Evolutionary conservation across 2,329 filamentous ascomycete species (phyloP), one percentile per base, ranked within the genome.

Genomic region (Colletotrichum melonis): DNA sequence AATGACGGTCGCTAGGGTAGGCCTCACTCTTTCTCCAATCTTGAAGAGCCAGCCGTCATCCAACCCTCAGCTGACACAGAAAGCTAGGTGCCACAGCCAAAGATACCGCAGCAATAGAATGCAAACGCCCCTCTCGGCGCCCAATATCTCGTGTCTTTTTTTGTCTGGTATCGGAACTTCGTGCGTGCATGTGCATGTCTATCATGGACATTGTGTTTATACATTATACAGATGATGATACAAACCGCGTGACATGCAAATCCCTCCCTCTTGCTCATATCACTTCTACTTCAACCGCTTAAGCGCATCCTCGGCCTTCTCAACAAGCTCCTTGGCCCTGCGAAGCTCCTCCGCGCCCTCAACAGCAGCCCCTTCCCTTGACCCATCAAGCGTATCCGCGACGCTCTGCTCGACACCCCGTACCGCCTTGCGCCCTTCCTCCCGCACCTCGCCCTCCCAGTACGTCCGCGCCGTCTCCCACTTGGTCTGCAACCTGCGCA

Each of bases 391-490:
- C 24, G 87, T 85, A 11, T 85, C 80, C 0, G 81, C 84, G 30
- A 92, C 82, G 60, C 86, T 88, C 57, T 84, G 82, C 79, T 92
- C 91, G 2, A 88, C 86, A 5, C 84, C 87, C 67, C 88, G 82
- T 7, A 92, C 86, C 5, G 90, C 89, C 80, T 91, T 92, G 76
- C 91, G 87, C 1, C 91, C 91, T 72, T 92, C 90, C 75, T 92
- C 91, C 52, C 90, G 86, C n/a, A 92, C 90, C 76, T 92, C 90
- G 1, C 87, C 89, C 78, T 92, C 89, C 91, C 91, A 92, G 78
- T 88, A 92, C 7, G 79, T 79, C 32, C 90, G 85, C 3, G 90
- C 90, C 3, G 85, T 81, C 77, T 92, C 90, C 91, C 91, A 92
- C 76, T 87, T 88, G 76, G 84, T 87, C 81, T 93, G 91, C 83